phyloP scores from a whole-genome alignment of 768 basidiomycete genomes.

The Mycena belliarum region DNA sequence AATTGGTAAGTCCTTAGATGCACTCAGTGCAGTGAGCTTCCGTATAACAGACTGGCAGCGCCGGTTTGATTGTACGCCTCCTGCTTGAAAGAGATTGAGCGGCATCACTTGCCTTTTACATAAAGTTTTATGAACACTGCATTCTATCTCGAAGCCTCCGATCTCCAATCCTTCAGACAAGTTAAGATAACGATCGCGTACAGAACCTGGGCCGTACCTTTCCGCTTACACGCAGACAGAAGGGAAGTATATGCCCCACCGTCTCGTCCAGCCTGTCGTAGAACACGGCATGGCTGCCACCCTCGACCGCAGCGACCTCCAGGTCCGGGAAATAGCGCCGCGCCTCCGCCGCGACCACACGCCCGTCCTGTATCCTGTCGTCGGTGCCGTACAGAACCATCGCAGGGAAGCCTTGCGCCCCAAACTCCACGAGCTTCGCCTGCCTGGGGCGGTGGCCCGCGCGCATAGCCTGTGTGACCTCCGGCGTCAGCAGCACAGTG shows the following conservation, averaged over 20 bases:
- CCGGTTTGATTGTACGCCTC: too few relatives aligned
- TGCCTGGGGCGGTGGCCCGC: constrained; percentile 12
- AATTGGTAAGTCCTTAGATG: too few relatives aligned
- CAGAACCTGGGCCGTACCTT: too few relatives aligned
- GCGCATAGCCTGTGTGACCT: background rate
- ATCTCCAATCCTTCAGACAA: too few relatives aligned
- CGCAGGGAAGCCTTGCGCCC: constrained; percentile 11
- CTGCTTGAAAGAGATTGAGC: too few relatives aligned
- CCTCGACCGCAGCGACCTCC: constrained; percentile 11
- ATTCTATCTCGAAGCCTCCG: too few relatives aligned
- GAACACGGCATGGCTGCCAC: constrained; percentile 18
- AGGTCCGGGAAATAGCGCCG: constrained; percentile 13
- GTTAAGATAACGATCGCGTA: too few relatives aligned
- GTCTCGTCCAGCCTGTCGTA: constrained; percentile 18
- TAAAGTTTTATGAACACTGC: too few relatives aligned
- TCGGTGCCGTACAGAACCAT: constrained; percentile 19
- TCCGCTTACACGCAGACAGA: constrained; percentile 9
- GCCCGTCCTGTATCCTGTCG: constrained; percentile 12
- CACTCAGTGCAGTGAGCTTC: too few relatives aligned
- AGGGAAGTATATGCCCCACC: constrained; percentile 9
- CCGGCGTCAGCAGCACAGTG: constrained; percentile 1
- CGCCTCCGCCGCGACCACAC: constrained; percentile 6
- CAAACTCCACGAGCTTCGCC: constrained; percentile 4
- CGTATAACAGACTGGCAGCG: too few relatives aligned
- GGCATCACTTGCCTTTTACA: too few relatives aligned